Conservation (phyloP, 345 rosid genomes). For the Alliaria petiolata region DNA sequence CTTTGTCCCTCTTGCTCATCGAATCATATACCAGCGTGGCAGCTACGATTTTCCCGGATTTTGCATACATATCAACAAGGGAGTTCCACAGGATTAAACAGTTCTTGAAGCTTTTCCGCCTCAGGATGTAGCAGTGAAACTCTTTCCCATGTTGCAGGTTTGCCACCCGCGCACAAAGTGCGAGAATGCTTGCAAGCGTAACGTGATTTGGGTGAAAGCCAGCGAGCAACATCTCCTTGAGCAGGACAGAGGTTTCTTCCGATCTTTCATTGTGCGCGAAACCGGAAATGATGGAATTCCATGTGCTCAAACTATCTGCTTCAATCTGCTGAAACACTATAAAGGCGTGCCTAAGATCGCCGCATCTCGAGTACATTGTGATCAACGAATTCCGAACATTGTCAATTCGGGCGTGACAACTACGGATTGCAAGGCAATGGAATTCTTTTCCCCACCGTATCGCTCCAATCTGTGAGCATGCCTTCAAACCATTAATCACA, state of each 20-base stretch:
- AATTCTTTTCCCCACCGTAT: slow-evolving; percentile 52
- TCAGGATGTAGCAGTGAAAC: slow-evolving; percentile 62
- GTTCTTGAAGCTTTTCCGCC: slow-evolving; percentile 40
- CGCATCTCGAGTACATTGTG: slow-evolving; percentile 70
- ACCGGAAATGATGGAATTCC: slow-evolving; percentile 79
- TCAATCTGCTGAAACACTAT: slow-evolving; percentile 42
- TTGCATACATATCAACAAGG: slow-evolving; percentile 71
- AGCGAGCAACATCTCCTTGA: slow-evolving; percentile 57
- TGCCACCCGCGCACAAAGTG: slow-evolving; percentile 65
- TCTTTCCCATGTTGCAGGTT: slow-evolving; percentile 75
- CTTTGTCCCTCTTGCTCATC: slow-evolving; percentile 57
- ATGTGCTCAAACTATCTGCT: slow-evolving; percentile 47
- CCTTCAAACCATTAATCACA: slow-evolving; percentile 53
- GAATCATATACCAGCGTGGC: slow-evolving; percentile 53
- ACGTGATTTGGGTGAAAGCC: slow-evolving; percentile 61
- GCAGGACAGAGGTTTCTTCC: slow-evolving; percentile 51
- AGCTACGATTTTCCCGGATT: slow-evolving; percentile 50
- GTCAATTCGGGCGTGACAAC: slow-evolving; percentile 26
- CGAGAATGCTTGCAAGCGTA: slow-evolving; percentile 64
- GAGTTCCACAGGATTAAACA: slow-evolving; percentile 59
- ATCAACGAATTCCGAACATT: slow-evolving; percentile 64
- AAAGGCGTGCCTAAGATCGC: slow-evolving; percentile 46
- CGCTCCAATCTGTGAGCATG: slow-evolving; percentile 59
- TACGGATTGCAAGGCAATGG: slow-evolving; percentile 55
- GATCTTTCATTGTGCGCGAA: slow-evolving; percentile 36